phyloP scores from a whole-genome alignment of 208 protist genomes.

The Trypanosoma cruzi region DNA sequence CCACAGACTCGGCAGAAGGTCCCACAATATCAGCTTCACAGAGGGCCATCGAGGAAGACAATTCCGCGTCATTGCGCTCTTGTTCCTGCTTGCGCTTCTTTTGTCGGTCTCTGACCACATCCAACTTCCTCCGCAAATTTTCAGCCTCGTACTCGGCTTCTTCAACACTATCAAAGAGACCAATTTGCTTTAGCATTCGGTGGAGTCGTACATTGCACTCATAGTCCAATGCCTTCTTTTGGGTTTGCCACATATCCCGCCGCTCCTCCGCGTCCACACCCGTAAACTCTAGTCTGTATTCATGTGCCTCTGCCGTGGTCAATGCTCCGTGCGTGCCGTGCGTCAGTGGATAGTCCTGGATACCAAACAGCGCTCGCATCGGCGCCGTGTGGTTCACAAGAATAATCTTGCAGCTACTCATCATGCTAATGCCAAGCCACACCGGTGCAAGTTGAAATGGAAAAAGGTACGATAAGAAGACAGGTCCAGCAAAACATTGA shows the following conservation, averaged over 20 bases:
- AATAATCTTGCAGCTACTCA: slow-evolving; percentile 48
- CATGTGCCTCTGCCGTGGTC: slow-evolving; percentile 69
- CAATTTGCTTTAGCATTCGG: slow-evolving; percentile 45
- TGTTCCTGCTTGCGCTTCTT: slow-evolving; percentile 19
- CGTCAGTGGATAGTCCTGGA: slow-evolving; percentile 52
- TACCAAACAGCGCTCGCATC: slow-evolving; percentile 47
- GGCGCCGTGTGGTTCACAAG: slow-evolving; percentile 60
- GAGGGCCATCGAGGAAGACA: not conserved
- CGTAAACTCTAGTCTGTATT: slow-evolving; percentile 76
- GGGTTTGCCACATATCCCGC: slow-evolving; percentile 67
- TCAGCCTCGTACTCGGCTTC: slow-evolving; percentile 82
- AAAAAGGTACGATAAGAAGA: slow-evolving; percentile 43
- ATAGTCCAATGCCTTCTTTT: slow-evolving; percentile 84
- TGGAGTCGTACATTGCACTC: slow-evolving; percentile 86
- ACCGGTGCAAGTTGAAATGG: slow-evolving; percentile 70
- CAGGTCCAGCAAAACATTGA: slow-evolving; percentile 5
- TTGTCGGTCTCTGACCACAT: slow-evolving; percentile 45
- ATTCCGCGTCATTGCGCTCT: not conserved
- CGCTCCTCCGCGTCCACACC: slow-evolving; percentile 72
- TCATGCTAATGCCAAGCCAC: slow-evolving; percentile 72
- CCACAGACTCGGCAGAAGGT: slow-evolving; percentile 24
- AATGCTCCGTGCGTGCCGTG: slow-evolving; percentile 68
- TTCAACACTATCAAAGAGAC: slow-evolving; percentile 65
- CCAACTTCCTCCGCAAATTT: slow-evolving; percentile 53
- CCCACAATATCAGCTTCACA: slow-evolving; percentile 19